Base-by-base conservation (phyloP, 352 stramenopile genomes). In the Peronosclerospora sorghi region DNA sequence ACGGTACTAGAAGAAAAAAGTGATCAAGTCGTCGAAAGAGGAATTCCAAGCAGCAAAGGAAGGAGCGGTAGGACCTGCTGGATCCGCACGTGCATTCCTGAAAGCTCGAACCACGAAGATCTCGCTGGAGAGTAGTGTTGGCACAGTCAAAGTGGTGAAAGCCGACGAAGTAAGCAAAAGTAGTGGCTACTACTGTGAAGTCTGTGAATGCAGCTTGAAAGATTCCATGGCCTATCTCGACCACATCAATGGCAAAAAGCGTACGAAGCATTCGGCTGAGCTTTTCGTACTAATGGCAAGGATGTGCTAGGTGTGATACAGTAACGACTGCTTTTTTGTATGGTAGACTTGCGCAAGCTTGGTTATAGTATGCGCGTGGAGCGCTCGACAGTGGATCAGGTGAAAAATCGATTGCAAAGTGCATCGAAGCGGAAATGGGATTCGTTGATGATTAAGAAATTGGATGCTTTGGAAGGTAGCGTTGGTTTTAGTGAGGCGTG, bases 221-320 rank as follows among this genome's bases (percentile, higher is more conserved):
- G 89, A 97, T 54, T 95, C 82, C 36, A 77, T 95, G 35, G 85
- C 83, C 45, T 97, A 96, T 46, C 61, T 97, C 35, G 89, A 96
- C 62, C 89, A 97, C 51, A 95, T 97, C 63, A 97, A 97, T 58
- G 89, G 89, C 51, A 96, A 96, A 75, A 90, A 91, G 54, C 88
- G 84, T 95, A 47, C 44, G 77, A 14, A 15, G 13, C 4, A 7
- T 18, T 8, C 41, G 13, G 4, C 15, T 39, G 26, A 27, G 15
- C 10, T 32, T 34, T 6, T 44, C 8, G 8, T 35, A 26, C 21
- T 12, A 8, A n/a, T 38, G 13, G 13, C 15, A 2, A n/a, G n/a
- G 28, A 34, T 10, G 28, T 30, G 10, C 26, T 30, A 15, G 28
- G 8, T n/a, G 6, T 26, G 21, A 26, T 26, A 3, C 21, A 6